Conservation (phyloP, 2,329 filamentous ascomycete species). For the Penicillium concentricum region DNA sequence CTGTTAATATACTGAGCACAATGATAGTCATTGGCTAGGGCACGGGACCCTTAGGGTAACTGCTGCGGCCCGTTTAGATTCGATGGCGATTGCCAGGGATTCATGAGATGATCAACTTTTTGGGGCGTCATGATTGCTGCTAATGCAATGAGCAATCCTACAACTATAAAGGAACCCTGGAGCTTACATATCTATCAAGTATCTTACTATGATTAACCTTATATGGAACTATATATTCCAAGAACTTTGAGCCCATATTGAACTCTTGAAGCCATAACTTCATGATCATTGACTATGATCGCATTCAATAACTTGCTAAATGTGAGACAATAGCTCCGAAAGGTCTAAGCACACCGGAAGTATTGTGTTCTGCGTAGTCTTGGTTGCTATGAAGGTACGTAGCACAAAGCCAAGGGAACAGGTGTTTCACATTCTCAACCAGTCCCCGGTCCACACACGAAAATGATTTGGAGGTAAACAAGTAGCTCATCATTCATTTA, state of each 20-base stretch:
- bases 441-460: constrained; percentile 1
- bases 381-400: constrained; percentile 9
- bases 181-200: not conserved
- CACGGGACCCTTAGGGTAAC: constrained; percentile 9
- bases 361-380: constrained; percentile 3
- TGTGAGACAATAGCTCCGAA: not conserved
- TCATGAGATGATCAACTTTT: not conserved
- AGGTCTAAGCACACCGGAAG: constrained; percentile 15
- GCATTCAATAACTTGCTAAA: not conserved
- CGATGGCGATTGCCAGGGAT: constrained; percentile 1
- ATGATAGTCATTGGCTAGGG: not conserved
- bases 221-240: not conserved
- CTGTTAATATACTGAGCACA: not conserved
- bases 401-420: constrained; percentile 15
- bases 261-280: not conserved
- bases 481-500: not conserved
- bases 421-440: constrained; percentile 10
- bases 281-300: not conserved
- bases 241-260: no score
- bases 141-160: not conserved
- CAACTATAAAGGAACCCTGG: not conserved
- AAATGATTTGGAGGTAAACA: not conserved
- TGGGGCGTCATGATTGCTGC: not conserved
- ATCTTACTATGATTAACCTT: not conserved
- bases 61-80: constrained; percentile 14